Base-by-base conservation (phyloP, 2,329 filamentous ascomycete species). In the Diaporthe sp. region DNA sequence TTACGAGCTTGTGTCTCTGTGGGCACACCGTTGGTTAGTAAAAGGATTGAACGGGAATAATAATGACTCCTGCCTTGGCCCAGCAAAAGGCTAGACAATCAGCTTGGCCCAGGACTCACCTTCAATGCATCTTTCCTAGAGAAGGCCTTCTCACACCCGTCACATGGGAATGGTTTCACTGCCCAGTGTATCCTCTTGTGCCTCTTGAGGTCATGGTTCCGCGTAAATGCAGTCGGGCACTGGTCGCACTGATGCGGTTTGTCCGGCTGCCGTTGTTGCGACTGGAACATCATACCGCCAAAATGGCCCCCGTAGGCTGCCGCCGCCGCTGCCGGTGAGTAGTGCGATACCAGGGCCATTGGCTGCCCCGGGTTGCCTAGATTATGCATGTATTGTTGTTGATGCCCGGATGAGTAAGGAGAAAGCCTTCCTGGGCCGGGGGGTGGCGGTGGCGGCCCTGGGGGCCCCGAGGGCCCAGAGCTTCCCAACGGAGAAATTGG, bases 61-160 rank as follows among this genome's bases (percentile, higher is more conserved):
- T 40, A 19, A 13, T 1, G 2, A 17, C 33, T 22, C 15, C 3
- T 22, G n/a, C 10, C 28, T 52, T 28, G 33, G 45, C 2, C 64
- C 12, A 33, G 7, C 19, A 68, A 68, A n/a, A 38, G 30, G 33
- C 47, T 4, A 30, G 33, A 5, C 33, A 28, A n/a, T 22, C 13
- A 40, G 22, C 22, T 22, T 35, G 15, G 47, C 33, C 28, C n/a
- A 28, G 25, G 15, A 86, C 91, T 80, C 86, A 98, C 97, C 94
- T 98, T 98, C 40, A 99, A 87, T 13, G 97, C 97, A 84, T 98
- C 97, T 82, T 98, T 98, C 75, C 97, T 90, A 4, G 96, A 98
- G 81, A 99, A 99, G 82, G 94, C 97, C 89, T 98, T 98, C 76
- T 97, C 95, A 82, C 97, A 99, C 80, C 93, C 93, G 9, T 87